phyloP scores from a whole-genome alignment of 164 flowering plant genomes.

The Nelumbo lutea region DNA sequence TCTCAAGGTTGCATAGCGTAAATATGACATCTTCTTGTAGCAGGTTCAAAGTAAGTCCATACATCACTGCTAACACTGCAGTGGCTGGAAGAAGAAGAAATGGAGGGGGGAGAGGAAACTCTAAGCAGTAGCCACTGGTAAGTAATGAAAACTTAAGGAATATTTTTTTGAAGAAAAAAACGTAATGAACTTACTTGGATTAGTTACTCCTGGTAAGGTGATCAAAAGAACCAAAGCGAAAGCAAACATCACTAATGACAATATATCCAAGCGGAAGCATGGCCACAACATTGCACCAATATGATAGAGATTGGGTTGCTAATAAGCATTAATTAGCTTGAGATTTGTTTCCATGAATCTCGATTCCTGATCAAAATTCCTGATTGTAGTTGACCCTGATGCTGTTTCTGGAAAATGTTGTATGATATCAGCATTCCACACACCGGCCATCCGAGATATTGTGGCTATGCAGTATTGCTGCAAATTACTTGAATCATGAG shows the following conservation, averaged over 20 bases:
- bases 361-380: conserved; percentile 30
- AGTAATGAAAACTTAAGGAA: not conserved
- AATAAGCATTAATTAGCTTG: conserved; percentile 40
- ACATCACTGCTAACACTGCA: conserved; percentile 73
- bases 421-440: conserved; percentile 66
- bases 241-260: conserved; percentile 52
- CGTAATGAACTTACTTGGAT: conserved; percentile 33
- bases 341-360: conserved; percentile 27
- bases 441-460: conserved; percentile 61
- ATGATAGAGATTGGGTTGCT: conserved; percentile 51
- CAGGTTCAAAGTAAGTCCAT: conserved; percentile 61
- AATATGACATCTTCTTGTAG: conserved; percentile 52
- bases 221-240: conserved; percentile 50
- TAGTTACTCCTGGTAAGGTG: conserved; percentile 53
- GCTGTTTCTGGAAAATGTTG: conserved; percentile 79
- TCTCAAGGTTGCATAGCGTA: conserved; percentile 58
- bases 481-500: conserved; percentile 1
- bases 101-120: too few species aligned
- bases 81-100: conserved; percentile 33
- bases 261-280: conserved; percentile 58
- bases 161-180: not conserved
- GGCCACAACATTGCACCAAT: conserved; percentile 79
- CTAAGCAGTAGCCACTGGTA: not conserved
- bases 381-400: conserved; percentile 63
- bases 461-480: conserved; percentile 69